A percentile compares a stretch with the other conserved stretches of the same genome.
phyloP scores from a whole-genome alignment of 352 stramenopile species.

The Phytophthora tentaculata region DNA sequence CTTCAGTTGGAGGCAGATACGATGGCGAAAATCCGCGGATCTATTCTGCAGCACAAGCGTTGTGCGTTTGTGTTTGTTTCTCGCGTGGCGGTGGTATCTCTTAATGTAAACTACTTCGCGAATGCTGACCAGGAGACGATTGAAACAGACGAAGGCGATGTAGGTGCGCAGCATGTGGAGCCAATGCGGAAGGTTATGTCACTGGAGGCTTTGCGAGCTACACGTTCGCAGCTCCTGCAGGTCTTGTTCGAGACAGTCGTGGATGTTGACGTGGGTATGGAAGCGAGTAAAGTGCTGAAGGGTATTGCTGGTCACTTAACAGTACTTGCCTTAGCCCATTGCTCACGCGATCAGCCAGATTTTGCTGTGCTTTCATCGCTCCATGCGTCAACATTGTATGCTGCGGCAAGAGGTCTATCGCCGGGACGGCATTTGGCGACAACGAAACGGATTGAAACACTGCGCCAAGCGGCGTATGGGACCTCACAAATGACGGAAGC shows the following conservation, averaged over 20 bases:
- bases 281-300: constrained; percentile 65
- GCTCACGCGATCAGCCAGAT: constrained; percentile 60
- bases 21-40: constrained; percentile 62
- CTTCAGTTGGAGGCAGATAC: constrained; percentile 75
- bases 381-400: constrained; percentile 74
- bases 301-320: constrained; percentile 68
- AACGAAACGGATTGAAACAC: constrained; percentile 78
- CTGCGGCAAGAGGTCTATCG: constrained; percentile 79
- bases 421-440: constrained; percentile 81
- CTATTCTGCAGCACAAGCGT: constrained; percentile 79
- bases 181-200: constrained; percentile 56
- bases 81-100: constrained; percentile 54
- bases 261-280: constrained; percentile 72
- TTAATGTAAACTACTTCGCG: constrained; percentile 52
- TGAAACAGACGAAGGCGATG: constrained; percentile 11
- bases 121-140: constrained; percentile 24
- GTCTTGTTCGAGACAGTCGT: constrained; percentile 78
- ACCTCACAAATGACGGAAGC: constrained; percentile 60
- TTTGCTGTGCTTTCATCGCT: constrained; percentile 77
- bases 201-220: constrained; percentile 54
- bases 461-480: constrained; percentile 78
- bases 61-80: constrained; percentile 80
- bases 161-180: constrained; percentile 28
- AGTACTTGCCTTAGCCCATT: constrained; percentile 49
- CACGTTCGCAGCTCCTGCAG: constrained; percentile 60